Evolutionary conservation across 257 asterid species (phyloP).

Genomic region (Solanum commersonii): DNA sequence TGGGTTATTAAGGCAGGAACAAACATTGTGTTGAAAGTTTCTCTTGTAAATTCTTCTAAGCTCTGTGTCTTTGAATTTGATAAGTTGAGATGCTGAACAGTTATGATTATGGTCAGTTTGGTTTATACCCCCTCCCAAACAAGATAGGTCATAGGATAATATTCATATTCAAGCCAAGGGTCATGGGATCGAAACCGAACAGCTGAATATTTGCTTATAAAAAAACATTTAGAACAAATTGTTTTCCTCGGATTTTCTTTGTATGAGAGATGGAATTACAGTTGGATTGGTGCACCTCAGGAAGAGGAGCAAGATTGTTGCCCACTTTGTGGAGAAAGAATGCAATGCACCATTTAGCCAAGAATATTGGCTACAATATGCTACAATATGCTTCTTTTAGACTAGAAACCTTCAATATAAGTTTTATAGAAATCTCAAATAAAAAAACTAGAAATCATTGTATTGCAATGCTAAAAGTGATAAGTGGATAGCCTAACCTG

Average conservation of each 20-base stretch:
- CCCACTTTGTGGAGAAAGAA: background rate
- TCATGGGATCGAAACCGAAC: background rate
- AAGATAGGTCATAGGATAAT: background rate
- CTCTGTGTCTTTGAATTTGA: background rate
- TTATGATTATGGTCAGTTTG: background rate
- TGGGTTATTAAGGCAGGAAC: background rate
- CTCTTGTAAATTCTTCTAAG: background rate
- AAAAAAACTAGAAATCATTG: background rate
- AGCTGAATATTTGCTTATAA: background rate
- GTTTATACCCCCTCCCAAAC: background rate
- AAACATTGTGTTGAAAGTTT: background rate
- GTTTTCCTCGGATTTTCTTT: background rate
- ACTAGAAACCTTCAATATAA: background rate
- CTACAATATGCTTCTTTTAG: background rate
- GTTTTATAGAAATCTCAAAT: background rate
- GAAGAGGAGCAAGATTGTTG: background rate
- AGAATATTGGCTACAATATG: background rate
- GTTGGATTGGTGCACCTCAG: background rate
- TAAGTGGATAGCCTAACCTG: background rate
- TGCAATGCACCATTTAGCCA: background rate
- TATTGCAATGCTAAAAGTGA: background rate
- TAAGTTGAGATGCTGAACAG: background rate
- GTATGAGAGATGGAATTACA: background rate
- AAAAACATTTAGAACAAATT: background rate
- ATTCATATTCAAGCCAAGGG: background rate